Evolutionary conservation across 257 asterid genomes (phyloP).

Genomic region (Scutellaria barbata): DNA sequence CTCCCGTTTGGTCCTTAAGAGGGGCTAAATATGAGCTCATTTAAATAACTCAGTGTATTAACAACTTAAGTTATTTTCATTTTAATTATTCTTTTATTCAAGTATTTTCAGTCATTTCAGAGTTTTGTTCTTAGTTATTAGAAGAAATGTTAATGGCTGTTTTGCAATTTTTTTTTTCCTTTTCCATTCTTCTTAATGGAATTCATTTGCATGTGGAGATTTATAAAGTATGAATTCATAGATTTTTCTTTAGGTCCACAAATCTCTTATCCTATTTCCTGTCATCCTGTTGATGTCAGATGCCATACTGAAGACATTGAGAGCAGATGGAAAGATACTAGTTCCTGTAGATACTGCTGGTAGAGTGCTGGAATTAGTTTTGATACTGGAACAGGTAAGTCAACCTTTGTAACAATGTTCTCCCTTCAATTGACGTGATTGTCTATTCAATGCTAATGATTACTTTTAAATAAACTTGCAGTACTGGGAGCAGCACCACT

Average conservation of each 20-base stretch:
- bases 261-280: slow-evolving; percentile 25
- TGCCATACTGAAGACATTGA: slow-evolving; percentile 67
- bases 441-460: slow-evolving; percentile 31
- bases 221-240: neutral
- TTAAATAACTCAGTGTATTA: neutral
- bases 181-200: slow-evolving; percentile 18
- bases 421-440: slow-evolving; percentile 27
- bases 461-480: slow-evolving; percentile 53
- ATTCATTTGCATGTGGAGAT: slow-evolving; percentile 15
- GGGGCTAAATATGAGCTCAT: slow-evolving; percentile 6
- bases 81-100: slow-evolving; percentile 1
- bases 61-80: neutral
- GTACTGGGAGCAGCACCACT: slow-evolving; percentile 83
- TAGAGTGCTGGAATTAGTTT: slow-evolving; percentile 88
- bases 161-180: too few species aligned
- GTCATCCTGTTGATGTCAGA: slow-evolving; percentile 47
- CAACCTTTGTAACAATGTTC: slow-evolving; percentile 24
- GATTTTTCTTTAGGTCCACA: slow-evolving; percentile 10
- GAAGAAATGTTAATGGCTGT: neutral
- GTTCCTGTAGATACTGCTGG: slow-evolving; percentile 98
- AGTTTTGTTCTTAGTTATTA: slow-evolving; percentile 10
- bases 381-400: slow-evolving; percentile 86
- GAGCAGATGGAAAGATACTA: slow-evolving; percentile 81
- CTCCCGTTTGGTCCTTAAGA: slow-evolving; percentile 4
- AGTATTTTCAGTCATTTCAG: slow-evolving; percentile 12